Conservation (phyloP, 306 rosid genomes). For the Hippophae rhamnoides region DNA sequence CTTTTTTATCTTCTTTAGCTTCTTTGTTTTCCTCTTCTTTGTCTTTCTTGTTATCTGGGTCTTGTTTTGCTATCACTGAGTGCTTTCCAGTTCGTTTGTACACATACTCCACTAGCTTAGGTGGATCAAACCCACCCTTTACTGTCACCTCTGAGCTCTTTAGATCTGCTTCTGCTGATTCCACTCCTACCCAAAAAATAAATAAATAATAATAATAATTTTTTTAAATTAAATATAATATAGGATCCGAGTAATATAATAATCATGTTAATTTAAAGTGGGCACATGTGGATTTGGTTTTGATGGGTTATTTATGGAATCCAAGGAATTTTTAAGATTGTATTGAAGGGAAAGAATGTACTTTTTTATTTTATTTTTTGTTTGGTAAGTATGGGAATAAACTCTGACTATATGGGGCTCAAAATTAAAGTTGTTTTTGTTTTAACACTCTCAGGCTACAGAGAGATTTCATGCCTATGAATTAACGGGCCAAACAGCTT, state of each 20-base stretch:
- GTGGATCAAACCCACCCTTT: constrained; percentile 62
- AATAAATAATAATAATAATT: neutral
- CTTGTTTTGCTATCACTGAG: constrained; percentile 60
- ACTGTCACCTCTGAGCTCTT: constrained; percentile 67
- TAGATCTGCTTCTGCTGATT: constrained; percentile 74
- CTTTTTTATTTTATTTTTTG: constrained; percentile 1
- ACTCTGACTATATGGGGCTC: constrained; percentile 17
- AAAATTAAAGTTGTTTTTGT: constrained; percentile 4
- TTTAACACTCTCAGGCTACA: neutral
- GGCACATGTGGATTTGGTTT: constrained; percentile 15
- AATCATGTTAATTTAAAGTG: constrained; percentile 10
- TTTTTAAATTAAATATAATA: neutral
- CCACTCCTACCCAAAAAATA: constrained; percentile 45
- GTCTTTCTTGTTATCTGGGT: constrained; percentile 40
- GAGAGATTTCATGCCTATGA: neutral
- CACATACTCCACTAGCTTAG: constrained; percentile 50
- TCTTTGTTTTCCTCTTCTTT: constrained; percentile 23
- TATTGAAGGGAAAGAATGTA: constrained; percentile 16
- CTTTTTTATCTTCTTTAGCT: constrained; percentile 9
- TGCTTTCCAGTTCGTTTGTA: constrained; percentile 69
- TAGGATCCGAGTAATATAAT: neutral
- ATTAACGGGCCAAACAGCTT: constrained; percentile 11
- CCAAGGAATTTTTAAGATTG: constrained; percentile 1
- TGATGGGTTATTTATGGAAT: constrained; percentile 9
- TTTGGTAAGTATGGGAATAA: constrained; percentile 10